Evolutionary conservation across 495 filamentous ascomycete genomes (phyloP).

Genomic region (Annulohypoxylon stygium): DNA sequence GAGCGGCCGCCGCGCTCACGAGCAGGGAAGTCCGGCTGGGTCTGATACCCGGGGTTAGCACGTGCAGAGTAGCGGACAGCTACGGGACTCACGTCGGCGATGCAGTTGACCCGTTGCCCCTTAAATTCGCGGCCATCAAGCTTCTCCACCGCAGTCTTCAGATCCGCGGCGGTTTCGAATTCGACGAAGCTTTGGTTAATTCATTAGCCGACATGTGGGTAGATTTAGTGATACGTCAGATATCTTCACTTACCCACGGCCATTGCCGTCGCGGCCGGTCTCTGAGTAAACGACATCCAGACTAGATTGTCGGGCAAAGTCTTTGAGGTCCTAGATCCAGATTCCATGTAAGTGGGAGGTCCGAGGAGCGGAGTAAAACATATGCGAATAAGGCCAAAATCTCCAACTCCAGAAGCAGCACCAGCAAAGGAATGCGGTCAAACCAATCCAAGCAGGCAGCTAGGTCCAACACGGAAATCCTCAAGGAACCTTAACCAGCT

Average conservation of each 20-base stretch:
- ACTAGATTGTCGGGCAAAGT: conserved; percentile 96
- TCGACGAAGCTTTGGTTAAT: conserved; percentile 84
- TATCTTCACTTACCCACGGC: conserved; percentile 80
- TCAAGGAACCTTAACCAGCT: conserved; percentile 50
- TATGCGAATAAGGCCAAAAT: conserved; percentile 61
- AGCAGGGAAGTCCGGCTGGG: conserved; percentile 74
- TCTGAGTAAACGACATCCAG: conserved; percentile 99
- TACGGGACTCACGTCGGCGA: conserved; percentile 78
- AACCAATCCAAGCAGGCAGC: conserved; percentile 53
- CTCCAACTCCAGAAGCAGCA: conserved; percentile 57
- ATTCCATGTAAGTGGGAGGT: conserved; percentile 67
- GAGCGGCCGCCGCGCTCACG: conserved; percentile 80
- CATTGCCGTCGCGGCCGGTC: conserved; percentile 91
- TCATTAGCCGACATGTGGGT: conserved; percentile 1
- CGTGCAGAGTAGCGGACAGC: conserved; percentile 17
- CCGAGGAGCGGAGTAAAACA: conserved; percentile 56
- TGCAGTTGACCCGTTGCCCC: conserved; percentile 82
- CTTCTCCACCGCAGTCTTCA: conserved; percentile 92
- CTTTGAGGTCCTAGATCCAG: conserved; percentile 95
- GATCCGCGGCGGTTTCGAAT: conserved; percentile 91
- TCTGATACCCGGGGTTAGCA: conserved; percentile 50
- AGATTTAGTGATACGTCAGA: conserved; percentile 4
- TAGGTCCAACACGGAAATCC: conserved; percentile 45
- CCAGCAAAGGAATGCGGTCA: conserved; percentile 55
- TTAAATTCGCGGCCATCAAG: conserved; percentile 94